Conservation (phyloP, 1,284 basidiomycete genomes). For the Pseudomicrostroma phylloplanum region DNA sequence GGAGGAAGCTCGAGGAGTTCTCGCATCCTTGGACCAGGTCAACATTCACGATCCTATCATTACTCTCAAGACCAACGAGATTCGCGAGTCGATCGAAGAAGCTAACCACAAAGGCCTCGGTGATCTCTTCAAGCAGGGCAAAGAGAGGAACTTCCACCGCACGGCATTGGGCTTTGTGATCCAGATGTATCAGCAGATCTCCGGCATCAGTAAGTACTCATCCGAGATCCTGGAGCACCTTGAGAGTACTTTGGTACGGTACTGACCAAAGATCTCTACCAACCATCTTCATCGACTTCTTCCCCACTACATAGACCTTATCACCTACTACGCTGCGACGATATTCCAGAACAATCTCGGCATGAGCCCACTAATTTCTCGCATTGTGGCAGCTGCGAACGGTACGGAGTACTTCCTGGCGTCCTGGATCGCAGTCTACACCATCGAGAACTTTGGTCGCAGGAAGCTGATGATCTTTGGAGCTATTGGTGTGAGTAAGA, state of each 20-base stretch:
- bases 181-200: conserved; percentile 49
- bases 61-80: conserved; percentile 35
- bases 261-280: not conserved
- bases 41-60: conserved; percentile 32
- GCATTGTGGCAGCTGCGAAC: conserved; percentile 45
- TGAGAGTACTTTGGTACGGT: not conserved
- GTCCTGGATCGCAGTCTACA: conserved; percentile 43
- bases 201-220: conserved; percentile 30
- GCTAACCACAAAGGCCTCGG: conserved; percentile 21
- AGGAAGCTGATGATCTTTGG: conserved; percentile 44
- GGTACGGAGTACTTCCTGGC: conserved; percentile 49
- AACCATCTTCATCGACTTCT: not conserved
- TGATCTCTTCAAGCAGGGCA: conserved; percentile 44
- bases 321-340: conserved; percentile 42
- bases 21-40: conserved; percentile 38
- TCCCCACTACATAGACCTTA: not conserved
- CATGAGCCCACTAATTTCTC: conserved; percentile 32
- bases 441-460: conserved; percentile 41
- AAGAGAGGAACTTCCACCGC: conserved; percentile 46
- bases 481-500: conserved; percentile 25
- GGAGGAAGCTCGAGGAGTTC: conserved; percentile 33
- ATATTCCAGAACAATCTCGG: conserved; percentile 42
- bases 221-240: not conserved
- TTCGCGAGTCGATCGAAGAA: conserved; percentile 28
- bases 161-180: conserved; percentile 38